Conservation (phyloP, 139 green algal species). For the Yamagishiella unicocca region DNA sequence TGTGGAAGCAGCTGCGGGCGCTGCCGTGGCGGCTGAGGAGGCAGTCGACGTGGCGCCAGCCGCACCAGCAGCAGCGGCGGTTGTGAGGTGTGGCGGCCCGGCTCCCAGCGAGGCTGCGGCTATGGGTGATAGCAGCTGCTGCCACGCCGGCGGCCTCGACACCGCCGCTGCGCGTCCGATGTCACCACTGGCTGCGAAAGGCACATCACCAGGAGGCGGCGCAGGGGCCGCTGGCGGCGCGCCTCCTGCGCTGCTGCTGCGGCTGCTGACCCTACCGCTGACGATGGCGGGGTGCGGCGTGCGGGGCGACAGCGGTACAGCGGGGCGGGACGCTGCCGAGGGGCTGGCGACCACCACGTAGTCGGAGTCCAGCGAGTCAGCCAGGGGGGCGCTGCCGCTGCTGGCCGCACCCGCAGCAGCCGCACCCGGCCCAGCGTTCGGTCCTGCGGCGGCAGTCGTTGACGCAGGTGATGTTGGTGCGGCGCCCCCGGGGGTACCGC, state of each 20-base stretch:
- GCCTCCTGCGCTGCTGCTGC: slow-evolving; percentile 36
- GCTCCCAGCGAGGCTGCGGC: slow-evolving; percentile 14
- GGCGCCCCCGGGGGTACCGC: too few relatives aligned
- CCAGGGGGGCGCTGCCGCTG: background rate
- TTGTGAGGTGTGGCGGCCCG: background rate
- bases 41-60: background rate
- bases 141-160: background rate
- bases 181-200: slow-evolving; percentile 42
- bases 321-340: background rate
- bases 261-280: background rate
- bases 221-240: background rate
- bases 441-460: background rate
- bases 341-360: slow-evolving; percentile 44
- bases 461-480: too few relatives aligned
- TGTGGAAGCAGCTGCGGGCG: slow-evolving; percentile 15
- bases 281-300: slow-evolving; percentile 19
- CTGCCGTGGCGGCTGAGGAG: background rate
- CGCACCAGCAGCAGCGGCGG: background rate
- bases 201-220: background rate
- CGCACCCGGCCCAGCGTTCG: too few relatives aligned
- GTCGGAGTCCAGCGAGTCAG: slow-evolving; percentile 10
- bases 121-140: slow-evolving; percentile 26
- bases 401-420: background rate
- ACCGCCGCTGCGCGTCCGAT: slow-evolving; percentile 49
- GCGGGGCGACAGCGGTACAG: background rate